Base-by-base conservation (phyloP, 768 basidiomycete genomes). In the Coprinopsis marcescibilis region DNA sequence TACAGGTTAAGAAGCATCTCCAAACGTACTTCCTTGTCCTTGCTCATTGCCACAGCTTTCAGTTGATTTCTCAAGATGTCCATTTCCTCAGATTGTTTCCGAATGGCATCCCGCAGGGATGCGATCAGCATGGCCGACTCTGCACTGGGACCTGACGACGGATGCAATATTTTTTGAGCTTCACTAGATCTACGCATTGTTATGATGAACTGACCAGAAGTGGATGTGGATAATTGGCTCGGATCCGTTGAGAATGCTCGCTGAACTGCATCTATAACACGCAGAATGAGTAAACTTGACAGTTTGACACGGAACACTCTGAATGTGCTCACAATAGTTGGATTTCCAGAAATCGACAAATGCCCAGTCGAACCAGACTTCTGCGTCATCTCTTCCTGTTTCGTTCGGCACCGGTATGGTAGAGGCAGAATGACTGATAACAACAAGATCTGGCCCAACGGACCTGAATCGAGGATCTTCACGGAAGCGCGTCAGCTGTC, bases 341-440 rank as follows among this genome's bases (percentile, higher is more conserved):
- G 90, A 93, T 69, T 98, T 98, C 87, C 91, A 94, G 63, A 97
- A 99, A 64, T 99, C 96, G 4, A 96, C 81, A 65, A 98, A 98
- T 0, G 85, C 78, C 91, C 94, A 98, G 63, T 98, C 94, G 59
- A 98, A 89, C 96, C 96, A 98, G 30, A 96, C 75, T 65, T 93
- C 91, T 21, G 81, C 88, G 57, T 89, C 85, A 51, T 80, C 80
- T 43, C 70, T 67, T 27, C 55, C 56, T 40, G 70, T 68, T 8
- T 61, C 54, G 51, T 72, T 75, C 13, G 66, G 53, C 3, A 50
- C 65, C 20, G 57, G 55, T 33, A 62, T 67, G 35, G 57, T 62
- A 41, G 66, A 59, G 15, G 47, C 49, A 23, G 67, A 52, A 15
- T 67, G 56, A 13, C 62, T 57, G 21, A 84, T 66, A 17, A 95